Conservation (phyloP, 768 basidiomycete species). For the Russula griseocarnosa region DNA sequence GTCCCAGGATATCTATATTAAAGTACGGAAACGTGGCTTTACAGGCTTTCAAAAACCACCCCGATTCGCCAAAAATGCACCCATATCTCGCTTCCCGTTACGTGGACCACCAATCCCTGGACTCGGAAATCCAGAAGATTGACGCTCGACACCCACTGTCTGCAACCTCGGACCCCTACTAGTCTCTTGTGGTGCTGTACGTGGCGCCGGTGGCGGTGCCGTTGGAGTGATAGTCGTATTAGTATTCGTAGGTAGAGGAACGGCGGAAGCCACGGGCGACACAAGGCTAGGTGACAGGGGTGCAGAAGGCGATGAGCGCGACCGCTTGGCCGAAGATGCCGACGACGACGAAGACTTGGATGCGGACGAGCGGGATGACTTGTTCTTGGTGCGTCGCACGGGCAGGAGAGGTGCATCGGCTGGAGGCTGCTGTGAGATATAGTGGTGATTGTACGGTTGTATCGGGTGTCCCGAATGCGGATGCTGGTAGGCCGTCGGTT, state of each 20-base stretch:
- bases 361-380: slow-evolving; percentile 27
- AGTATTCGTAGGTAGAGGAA: background rate
- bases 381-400: slow-evolving; percentile 23
- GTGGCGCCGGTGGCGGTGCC: slow-evolving; percentile 34
- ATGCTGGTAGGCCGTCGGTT: too few relatives aligned
- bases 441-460: slow-evolving; percentile 31
- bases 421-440: slow-evolving; percentile 30
- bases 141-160: slow-evolving; percentile 14
- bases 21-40: background rate
- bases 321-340: slow-evolving; percentile 30
- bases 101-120: slow-evolving; percentile 20
- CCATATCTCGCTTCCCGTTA: slow-evolving; percentile 21
- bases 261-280: slow-evolving; percentile 39
- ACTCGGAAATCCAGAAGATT: slow-evolving; percentile 22
- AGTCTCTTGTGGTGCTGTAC: slow-evolving; percentile 30
- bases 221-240: slow-evolving; percentile 15
- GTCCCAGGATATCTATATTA: background rate
- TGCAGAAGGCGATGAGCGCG: slow-evolving; percentile 41
- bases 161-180: slow-evolving; percentile 12
- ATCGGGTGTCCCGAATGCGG: background rate
- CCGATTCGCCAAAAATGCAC: slow-evolving; percentile 24
- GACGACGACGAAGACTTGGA: slow-evolving; percentile 31
- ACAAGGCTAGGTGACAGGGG: slow-evolving; percentile 44
- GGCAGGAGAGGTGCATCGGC: background rate
- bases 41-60: background rate